Base-by-base conservation (phyloP, 805 yeast species). In the Torulaspora indica region DNA sequence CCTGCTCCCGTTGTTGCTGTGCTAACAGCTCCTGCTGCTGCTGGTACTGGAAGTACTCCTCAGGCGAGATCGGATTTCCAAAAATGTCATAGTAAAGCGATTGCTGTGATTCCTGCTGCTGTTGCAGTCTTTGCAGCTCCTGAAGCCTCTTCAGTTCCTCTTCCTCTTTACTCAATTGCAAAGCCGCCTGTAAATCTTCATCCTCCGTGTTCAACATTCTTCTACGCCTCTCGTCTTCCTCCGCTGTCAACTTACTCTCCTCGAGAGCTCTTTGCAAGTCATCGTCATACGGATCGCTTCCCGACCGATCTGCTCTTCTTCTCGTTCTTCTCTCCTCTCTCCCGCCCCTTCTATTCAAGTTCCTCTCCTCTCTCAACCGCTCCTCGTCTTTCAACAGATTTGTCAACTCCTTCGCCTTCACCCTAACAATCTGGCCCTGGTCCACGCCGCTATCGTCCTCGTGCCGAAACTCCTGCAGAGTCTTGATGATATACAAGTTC, bases 361-460 rank as follows among this genome's bases (percentile, higher is more conserved):
- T 73, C 47, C 97, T 73, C 63, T 85, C 96, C 48, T 75, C 76
- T 29, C 75, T 69, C 51, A 90, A 73, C 55, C 95, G 74, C 54
- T 87, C 96, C 51, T 85, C 90, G 60, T 90, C 95, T 56, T 77
- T 73, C 57, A 90, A 68, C 46, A 90, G 68, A 8, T 82, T 68
- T 0, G 95, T 87, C 63, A 90, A 71, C 53, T 86, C 96, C 61
- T 84, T 85, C 2, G 97, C 96, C 68, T 89, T 86, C 36, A 86
- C 87, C 45, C 98, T 76, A 43, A 83, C 83, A 43, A 86, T 78
- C 6, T 85, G 84, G 13, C 98, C 97, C 56, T 86, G 93, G 65
- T 90, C 98, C 25, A 73, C 70, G 40, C 85, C 89, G 10, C 73
- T 61, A 40, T 85, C 90, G 60, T 90, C 96, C 35, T 75, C 73